phyloP scores from a whole-genome alignment of 1,139 yeast genomes.

The Yamadazyma songkhlaensis region DNA sequence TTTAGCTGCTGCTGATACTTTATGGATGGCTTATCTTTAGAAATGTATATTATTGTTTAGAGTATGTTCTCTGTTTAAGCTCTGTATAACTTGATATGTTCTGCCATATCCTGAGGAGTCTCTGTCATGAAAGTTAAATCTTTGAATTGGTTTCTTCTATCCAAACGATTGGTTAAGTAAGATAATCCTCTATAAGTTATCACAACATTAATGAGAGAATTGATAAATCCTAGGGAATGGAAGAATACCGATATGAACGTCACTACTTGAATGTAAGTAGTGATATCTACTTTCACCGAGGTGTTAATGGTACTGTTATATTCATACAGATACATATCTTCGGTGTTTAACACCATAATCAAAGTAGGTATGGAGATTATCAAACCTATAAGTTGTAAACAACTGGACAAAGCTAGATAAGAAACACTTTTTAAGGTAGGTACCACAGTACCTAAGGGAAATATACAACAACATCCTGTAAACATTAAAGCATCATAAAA shows the following conservation, averaged over 20 bases:
- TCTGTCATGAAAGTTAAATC: constrained; percentile 7
- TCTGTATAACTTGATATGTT: constrained; percentile 1
- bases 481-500: constrained; percentile 28
- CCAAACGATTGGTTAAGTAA: constrained; percentile 19
- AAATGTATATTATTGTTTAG: constrained; percentile 1
- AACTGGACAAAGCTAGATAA: constrained; percentile 18
- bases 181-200: constrained; percentile 16
- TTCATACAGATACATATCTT: constrained; percentile 26
- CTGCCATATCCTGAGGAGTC: constrained; percentile 1
- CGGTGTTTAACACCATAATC: constrained; percentile 19
- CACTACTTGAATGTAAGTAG: constrained; percentile 19
- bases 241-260: constrained; percentile 13
- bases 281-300: constrained; percentile 22
- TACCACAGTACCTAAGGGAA: constrained; percentile 15
- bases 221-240: constrained; percentile 14
- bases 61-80: too few relatives aligned
- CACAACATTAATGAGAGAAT: constrained; percentile 9
- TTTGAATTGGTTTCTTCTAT: constrained; percentile 12
- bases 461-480: constrained; percentile 17
- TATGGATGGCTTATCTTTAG: constrained; percentile 93
- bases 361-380: constrained; percentile 19
- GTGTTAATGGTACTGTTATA: constrained; percentile 14
- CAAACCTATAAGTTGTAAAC: constrained; percentile 23
- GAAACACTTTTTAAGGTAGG: constrained; percentile 17
- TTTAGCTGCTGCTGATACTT: constrained; percentile 86